Percentiles rank a stretch among this genome's conserved stretches.
Conservation (phyloP, 768 basidiomycete species). For the Tulasnella sp. region DNA sequence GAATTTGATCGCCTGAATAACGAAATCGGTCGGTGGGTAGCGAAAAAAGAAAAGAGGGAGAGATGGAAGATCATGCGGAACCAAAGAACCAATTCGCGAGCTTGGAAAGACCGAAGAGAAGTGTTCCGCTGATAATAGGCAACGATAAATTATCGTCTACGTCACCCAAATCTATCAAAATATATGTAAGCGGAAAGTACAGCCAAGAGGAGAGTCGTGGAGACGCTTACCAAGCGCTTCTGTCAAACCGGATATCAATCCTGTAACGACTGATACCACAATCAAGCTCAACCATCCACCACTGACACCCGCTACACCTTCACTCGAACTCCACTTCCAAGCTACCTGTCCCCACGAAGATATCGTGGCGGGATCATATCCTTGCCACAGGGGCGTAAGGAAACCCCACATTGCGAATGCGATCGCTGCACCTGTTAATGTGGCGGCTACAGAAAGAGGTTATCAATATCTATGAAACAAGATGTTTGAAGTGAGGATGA, state of each 20-base stretch:
- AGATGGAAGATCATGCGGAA: constrained; percentile 1
- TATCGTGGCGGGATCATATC: constrained; percentile 26
- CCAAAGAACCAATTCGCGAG: background rate
- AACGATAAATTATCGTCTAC: constrained; percentile 85
- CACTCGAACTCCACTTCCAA: constrained; percentile 24
- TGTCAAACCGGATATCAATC: constrained; percentile 69
- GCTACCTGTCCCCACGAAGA: constrained; percentile 1
- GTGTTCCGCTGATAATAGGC: constrained; percentile 73
- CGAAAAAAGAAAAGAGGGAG: no score
- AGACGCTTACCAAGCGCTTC: constrained; percentile 68
- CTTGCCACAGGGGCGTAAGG: constrained; percentile 37
- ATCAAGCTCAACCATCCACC: constrained; percentile 41
- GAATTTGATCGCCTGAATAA: no score
- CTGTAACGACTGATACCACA: constrained; percentile 48
- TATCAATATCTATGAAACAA: no score
- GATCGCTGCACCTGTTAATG: constrained; percentile 52
- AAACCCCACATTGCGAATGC: constrained; percentile 59
- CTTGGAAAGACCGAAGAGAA: constrained; percentile 38
- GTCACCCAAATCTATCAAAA: constrained; percentile 54
- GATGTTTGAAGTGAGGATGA: no score
- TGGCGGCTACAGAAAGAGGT: background rate
- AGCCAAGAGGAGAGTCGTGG: background rate
- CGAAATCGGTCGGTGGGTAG: no score
- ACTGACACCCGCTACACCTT: constrained; percentile 22
- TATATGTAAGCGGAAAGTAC: constrained; percentile 4